These are phyloP conservation scores for Diaporthe caulivora DNA, from an alignment of 2,329 filamentous ascomycete genomes.

Conservation along the genomic window DNA sequence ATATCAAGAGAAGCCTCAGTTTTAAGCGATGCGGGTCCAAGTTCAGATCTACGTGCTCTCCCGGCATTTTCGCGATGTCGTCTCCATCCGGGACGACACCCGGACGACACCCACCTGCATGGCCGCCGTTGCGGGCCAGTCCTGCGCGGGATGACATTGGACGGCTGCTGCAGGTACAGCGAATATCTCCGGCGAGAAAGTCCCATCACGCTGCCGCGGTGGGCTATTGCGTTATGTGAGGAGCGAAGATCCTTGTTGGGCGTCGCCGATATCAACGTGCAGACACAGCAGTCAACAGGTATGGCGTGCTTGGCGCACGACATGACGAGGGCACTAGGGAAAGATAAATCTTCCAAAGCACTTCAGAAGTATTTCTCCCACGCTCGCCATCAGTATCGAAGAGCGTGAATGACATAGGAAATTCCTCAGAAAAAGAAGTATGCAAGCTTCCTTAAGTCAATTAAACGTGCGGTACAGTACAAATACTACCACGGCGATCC, in stretches of 20 bases:
- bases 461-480: too few species aligned
- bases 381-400: not conserved
- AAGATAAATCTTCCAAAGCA: not conserved
- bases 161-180: not conserved
- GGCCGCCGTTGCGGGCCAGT: not conserved
- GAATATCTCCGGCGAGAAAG: not conserved
- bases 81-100: not conserved
- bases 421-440: too few species aligned
- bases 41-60: not conserved
- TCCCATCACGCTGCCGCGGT: slow-evolving; percentile 29
- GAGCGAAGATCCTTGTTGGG: slow-evolving; percentile 1
- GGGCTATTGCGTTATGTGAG: slow-evolving; percentile 33
- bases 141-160: not conserved
- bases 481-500: too few species aligned
- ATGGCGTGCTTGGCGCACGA: slow-evolving; percentile 18
- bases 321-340: slow-evolving; percentile 24
- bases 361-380: not conserved
- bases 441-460: too few species aligned
- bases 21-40: not conserved
- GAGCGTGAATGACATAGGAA: too few species aligned
- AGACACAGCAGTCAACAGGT: not conserved
- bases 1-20: not conserved
- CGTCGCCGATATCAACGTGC: not conserved
- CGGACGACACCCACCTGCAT: slow-evolving; percentile 7
- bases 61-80: not conserved